Percentiles rank a stretch among this genome's conserved stretches.
phyloP scores from a whole-genome alignment of 1,284 basidiomycete species.

The Ustilago lituana region DNA sequence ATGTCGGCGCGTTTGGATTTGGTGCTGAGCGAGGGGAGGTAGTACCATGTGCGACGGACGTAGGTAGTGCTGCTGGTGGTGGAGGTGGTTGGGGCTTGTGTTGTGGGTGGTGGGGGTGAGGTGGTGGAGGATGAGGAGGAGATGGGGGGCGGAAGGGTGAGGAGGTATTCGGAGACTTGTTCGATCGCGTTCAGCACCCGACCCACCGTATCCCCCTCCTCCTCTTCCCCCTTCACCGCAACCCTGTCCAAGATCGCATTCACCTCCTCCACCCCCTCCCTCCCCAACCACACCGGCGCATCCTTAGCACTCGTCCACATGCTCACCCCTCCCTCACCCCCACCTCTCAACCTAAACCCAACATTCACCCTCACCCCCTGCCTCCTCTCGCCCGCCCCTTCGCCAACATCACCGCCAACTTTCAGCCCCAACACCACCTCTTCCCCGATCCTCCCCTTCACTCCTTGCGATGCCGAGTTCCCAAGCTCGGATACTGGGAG shows the following conservation, averaged over 20 bases:
- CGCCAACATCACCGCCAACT: slow-evolving; percentile 10
- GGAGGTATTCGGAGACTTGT: slow-evolving; percentile 19
- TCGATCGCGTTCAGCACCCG: slow-evolving; percentile 14
- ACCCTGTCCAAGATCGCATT: slow-evolving; percentile 7
- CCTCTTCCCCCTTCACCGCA: not conserved
- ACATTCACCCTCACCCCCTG: slow-evolving; percentile 26
- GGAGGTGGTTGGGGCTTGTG: not conserved
- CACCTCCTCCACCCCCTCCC: slow-evolving; percentile 18
- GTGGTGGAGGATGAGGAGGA: too few species aligned
- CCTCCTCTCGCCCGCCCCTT: not conserved
- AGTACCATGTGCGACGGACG: slow-evolving; percentile 52
- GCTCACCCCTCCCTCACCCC: not conserved
- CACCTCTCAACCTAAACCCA: slow-evolving; percentile 13
- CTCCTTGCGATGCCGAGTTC: not conserved
- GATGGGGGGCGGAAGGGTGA: slow-evolving; percentile 3
- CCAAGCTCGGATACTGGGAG: slow-evolving; percentile 32
- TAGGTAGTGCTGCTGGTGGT: not conserved
- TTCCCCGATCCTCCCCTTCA: slow-evolving; percentile 31
- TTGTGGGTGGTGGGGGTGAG: not conserved
- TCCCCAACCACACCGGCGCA: slow-evolving; percentile 30
- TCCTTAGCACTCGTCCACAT: slow-evolving; percentile 24
- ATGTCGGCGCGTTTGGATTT: slow-evolving; percentile 50
- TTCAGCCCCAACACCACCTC: slow-evolving; percentile 29
- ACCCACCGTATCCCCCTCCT: slow-evolving; percentile 20
- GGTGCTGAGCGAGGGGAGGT: slow-evolving; percentile 52